Evolutionary conservation across 2,329 filamentous ascomycete genomes (phyloP), one percentile per base, ranked within the genome.

Genomic region (Chaetomiaceae sp.): DNA sequence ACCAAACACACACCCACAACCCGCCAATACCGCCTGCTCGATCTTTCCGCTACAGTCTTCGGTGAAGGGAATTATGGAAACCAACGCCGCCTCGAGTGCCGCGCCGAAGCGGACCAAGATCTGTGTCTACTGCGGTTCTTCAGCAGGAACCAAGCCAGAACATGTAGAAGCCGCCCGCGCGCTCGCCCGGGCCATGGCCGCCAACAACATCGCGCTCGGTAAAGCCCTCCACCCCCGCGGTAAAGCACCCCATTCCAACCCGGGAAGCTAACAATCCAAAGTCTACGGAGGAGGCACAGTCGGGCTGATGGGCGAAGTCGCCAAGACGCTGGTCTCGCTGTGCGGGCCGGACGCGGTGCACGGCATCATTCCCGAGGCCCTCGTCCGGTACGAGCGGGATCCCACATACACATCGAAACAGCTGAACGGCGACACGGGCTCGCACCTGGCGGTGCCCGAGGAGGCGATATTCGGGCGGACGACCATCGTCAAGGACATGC

Each of bases 261-360:
- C 2, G 3, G 3, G 3, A 11, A 13, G 36, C 48, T 55, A 51
- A 64, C 46, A 44, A 27, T 45, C 58, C 56, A 41, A 41, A 82
- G 90, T 97, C 59, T 99, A 97, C 71, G 94, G 94, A 62, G 94
- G 94, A 62, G 94, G 94, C 65, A 97, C 92, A 2, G 84, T 90
- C 33, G 94, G 94, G 9, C 80, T 99, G 41, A 99, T 99, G 94
- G 94, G 94, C 66, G 90, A 96, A 67, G 72, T 97, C 10, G 90
- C 94, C 41, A 86, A 86, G 64, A 91, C 89, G 0, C 84, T 99
- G 25, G 90, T 95, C 61, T 78, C 86, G 0, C 82, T 96, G 58
- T 84, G 85, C 5, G 92, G 94, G 2, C 89, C 91, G 0, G 70
- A 84, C 46, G 74, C 86, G 11, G 94, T 97, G 14, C 92, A 96